Base-by-base conservation (phyloP, 768 basidiomycete genomes). In the Mycena polygramma region DNA sequence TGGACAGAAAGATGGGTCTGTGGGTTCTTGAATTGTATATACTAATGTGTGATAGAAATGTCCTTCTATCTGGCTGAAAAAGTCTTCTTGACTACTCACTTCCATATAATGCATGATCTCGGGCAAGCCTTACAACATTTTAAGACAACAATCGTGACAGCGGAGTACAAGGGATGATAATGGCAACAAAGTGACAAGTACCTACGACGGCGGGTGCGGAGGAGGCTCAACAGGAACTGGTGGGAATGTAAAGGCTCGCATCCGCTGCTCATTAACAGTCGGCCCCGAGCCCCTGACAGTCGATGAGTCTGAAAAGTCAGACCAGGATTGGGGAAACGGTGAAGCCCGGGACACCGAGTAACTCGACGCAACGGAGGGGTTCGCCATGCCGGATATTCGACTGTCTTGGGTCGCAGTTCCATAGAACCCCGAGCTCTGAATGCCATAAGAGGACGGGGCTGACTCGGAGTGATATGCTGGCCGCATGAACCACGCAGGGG, bases 391-490 rank as follows among this genome's bases (percentile, higher is more conserved):
- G 36, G 64, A 41, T 35, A 17, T 15, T 17, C 22, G 30, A 15
- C 19, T 41, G 15, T 20, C 11, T 13, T 9, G 24, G 6, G 49
- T 7, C 2, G 37, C 8, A 19, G 26, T 53, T 14, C 41, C 26
- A 22, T 61, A 48, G 17, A 52, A 68, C 0, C 58, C 51, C 8
- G 51, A 53, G 30, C 66, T 67, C 13, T 52, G 57, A 15, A 35
- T 22, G 39, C 41, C 57, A 35, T 60, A 53, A 0, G 66, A 55
- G 15, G 46, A n/a, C 7, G 17, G n/a, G 20, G 53, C 36, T 11
- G 46, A n/a, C 26, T 39, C 55, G 43, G 66, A 24, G n/a, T 55
- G 58, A 59, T 68, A 61, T 46, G 67, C 59, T 20, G 58, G 66
- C 7, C 48, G 45, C 53, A 37, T 57, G 54, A 57, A 68, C 67